These are phyloP conservation scores for Globisporangium iwayamae DNA, from an alignment of 352 stramenopile genomes.

Conservation along the genomic window DNA sequence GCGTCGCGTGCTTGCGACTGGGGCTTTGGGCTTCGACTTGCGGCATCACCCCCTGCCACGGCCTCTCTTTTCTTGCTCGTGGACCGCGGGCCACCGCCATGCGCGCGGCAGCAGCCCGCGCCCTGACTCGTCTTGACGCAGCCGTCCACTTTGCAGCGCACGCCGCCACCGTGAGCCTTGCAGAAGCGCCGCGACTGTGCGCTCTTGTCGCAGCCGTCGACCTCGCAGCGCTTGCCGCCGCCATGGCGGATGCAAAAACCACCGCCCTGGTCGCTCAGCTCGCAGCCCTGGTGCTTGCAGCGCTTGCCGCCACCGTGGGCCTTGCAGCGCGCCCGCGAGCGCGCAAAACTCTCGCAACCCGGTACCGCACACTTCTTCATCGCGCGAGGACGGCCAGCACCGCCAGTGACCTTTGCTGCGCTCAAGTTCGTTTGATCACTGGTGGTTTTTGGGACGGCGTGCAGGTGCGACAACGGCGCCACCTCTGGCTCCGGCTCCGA, in stretches of 20 bases:
- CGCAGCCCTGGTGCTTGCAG: slow-evolving; percentile 26
- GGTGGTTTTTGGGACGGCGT: background rate
- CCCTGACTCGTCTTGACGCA: slow-evolving; percentile 46
- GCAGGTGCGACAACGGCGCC: background rate
- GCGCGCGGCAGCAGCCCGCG: slow-evolving; percentile 41
- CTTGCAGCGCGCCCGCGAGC: slow-evolving; percentile 15
- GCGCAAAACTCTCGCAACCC: slow-evolving; percentile 14
- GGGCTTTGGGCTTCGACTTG: background rate
- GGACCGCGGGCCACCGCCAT: slow-evolving; percentile 32
- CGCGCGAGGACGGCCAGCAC: slow-evolving; percentile 2
- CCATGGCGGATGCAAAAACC: slow-evolving; percentile 77
- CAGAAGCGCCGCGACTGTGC: slow-evolving; percentile 54
- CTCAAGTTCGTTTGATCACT: background rate
- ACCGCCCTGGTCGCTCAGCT: slow-evolving; percentile 17
- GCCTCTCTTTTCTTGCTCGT: slow-evolving; percentile 9
- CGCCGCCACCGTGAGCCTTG: slow-evolving; percentile 49
- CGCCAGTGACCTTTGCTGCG: background rate
- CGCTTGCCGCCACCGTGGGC: slow-evolving; percentile 45
- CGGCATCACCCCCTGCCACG: background rate
- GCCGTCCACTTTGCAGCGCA: slow-evolving; percentile 33
- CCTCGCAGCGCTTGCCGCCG: slow-evolving; percentile 67
- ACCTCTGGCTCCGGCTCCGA: background rate
- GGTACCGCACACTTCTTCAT: slow-evolving; percentile 12
- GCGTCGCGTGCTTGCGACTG: background rate
- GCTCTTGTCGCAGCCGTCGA: slow-evolving; percentile 34